phyloP scores from a whole-genome alignment of 441 rosid genomes.

The Caryocar brasiliense region DNA sequence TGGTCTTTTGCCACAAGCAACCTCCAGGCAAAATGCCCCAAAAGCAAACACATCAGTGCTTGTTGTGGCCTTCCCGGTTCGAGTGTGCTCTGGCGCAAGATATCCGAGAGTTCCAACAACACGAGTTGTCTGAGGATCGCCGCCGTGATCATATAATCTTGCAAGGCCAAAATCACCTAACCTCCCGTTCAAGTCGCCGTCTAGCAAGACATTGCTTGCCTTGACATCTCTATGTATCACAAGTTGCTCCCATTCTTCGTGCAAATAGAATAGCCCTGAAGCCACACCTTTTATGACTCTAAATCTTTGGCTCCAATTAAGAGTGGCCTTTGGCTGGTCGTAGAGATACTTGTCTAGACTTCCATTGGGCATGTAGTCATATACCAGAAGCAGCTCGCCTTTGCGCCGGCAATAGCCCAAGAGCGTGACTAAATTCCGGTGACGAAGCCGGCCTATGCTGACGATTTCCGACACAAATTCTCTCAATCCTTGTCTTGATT shows the following conservation, averaged over 20 bases:
- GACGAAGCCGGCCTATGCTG: constrained; percentile 32
- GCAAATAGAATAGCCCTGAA: constrained; percentile 24
- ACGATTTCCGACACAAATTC: constrained; percentile 34
- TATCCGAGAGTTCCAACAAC: constrained; percentile 38
- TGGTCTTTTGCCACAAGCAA: constrained; percentile 33
- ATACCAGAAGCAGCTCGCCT: constrained; percentile 34
- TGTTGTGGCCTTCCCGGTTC: constrained; percentile 36
- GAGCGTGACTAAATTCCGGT: constrained; percentile 33
- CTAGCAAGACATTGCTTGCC: neutral
- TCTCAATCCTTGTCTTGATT: constrained; percentile 28
- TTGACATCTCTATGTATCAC: neutral
- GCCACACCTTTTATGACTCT: constrained; percentile 35
- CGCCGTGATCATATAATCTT: constrained; percentile 34
- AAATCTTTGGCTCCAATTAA: constrained; percentile 31
- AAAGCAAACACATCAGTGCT: constrained; percentile 36
- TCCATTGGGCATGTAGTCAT: constrained; percentile 40
- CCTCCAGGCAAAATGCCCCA: constrained; percentile 36
- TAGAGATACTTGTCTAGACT: constrained; percentile 32
- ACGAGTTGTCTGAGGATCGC: constrained; percentile 32
- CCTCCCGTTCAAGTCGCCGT: constrained; percentile 24
- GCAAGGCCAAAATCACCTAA: constrained; percentile 50
- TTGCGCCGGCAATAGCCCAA: constrained; percentile 36
- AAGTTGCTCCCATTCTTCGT: constrained; percentile 21
- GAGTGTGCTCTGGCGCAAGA: constrained; percentile 38
- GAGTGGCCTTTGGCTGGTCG: constrained; percentile 16